Conservation (phyloP, 2,329 filamentous ascomycete genomes). For the Xylaria sp. region DNA sequence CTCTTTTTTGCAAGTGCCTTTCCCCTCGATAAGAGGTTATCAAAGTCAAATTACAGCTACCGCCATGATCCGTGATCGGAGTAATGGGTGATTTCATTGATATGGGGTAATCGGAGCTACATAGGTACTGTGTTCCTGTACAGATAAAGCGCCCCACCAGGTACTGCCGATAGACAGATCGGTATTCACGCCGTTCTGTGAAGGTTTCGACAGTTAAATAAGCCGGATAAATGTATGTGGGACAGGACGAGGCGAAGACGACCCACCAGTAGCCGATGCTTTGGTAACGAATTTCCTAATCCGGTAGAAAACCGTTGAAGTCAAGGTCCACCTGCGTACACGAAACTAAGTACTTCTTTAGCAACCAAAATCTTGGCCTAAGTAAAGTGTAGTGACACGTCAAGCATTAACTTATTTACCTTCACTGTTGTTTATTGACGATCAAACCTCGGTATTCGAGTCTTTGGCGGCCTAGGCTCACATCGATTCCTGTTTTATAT, state of each 20-base stretch:
- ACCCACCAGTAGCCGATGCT: background rate
- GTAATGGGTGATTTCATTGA: conserved; percentile 26
- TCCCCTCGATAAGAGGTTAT: background rate
- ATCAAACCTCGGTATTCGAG: too few species aligned
- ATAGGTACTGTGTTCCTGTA: too few species aligned
- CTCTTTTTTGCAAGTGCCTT: background rate
- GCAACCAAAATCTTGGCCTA: too few species aligned
- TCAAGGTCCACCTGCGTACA: too few species aligned
- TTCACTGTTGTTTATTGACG: too few species aligned
- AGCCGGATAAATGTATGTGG: background rate
- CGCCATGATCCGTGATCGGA: conserved; percentile 30
- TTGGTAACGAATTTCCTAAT: conserved; percentile 14
- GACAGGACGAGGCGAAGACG: background rate
- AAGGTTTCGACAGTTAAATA: background rate
- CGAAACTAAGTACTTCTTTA: too few species aligned
- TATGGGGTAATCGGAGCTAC: background rate
- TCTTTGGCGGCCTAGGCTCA: too few species aligned
- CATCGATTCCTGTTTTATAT: too few species aligned
- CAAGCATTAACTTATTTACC: too few species aligned
- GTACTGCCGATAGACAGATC: too few species aligned
- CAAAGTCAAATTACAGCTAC: conserved; percentile 11
- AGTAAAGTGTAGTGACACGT: too few species aligned
- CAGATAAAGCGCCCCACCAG: background rate
- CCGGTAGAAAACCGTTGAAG: background rate
- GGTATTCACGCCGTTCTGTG: background rate